phyloP scores from a whole-genome alignment of 129 eudicot genomes.

The Silybum marianum region DNA sequence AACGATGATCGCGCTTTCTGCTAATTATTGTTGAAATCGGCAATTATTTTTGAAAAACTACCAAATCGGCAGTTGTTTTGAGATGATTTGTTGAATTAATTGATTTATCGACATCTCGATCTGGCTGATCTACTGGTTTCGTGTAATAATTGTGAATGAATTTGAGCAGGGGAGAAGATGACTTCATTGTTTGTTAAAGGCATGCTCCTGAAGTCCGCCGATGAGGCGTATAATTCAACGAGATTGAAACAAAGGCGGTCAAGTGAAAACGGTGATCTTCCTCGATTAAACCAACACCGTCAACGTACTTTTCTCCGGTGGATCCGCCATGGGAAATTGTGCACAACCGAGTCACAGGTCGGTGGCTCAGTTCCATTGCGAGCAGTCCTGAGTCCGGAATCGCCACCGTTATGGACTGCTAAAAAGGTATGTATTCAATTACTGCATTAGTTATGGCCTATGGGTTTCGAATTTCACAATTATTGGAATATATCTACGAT shows the following conservation, averaged over 20 bases:
- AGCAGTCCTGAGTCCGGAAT: constrained; percentile 62
- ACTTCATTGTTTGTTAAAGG: constrained; percentile 43
- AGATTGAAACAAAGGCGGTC: constrained; percentile 33
- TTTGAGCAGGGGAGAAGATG: constrained; percentile 33
- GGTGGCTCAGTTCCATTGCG: constrained; percentile 30
- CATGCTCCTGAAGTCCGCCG: constrained; percentile 34
- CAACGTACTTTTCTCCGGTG: not conserved
- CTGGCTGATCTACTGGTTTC: not conserved
- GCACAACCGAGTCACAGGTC: constrained; percentile 1
- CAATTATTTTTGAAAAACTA: not conserved
- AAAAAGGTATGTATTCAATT: constrained; percentile 54
- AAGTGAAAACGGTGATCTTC: constrained; percentile 23
- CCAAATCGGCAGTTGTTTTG: not conserved
- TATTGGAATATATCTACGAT: not conserved
- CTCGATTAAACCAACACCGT: constrained; percentile 17
- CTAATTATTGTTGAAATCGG: not conserved
- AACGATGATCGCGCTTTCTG: not conserved
- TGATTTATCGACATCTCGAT: not conserved
- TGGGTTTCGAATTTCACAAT: not conserved
- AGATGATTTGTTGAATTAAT: not conserved
- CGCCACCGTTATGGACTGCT: constrained; percentile 50
- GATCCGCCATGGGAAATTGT: constrained; percentile 20
- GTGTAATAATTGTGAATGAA: not conserved
- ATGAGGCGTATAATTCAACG: constrained; percentile 33
- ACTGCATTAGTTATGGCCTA: not conserved